Evolutionary conservation across 495 filamentous ascomycete genomes (phyloP), one percentile per base, ranked within the genome.

Genomic region (Neurospora sp.): DNA sequence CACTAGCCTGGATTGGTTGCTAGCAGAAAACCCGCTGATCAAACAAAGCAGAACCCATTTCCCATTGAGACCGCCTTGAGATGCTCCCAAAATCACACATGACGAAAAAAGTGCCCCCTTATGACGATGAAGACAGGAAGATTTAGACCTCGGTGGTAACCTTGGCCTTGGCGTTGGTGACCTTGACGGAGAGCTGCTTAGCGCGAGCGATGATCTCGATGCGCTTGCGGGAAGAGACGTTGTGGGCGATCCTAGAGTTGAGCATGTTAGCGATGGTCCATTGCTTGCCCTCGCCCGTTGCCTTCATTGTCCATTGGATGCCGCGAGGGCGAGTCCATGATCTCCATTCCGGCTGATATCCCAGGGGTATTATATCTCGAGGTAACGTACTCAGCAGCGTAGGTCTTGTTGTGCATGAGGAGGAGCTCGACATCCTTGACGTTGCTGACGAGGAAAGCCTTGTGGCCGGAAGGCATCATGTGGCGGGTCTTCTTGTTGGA

Each of bases 341-440:
- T 35, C 14, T 7, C 27, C 6, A 48, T 6, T 27, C 9, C 14
- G 46, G 16, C 27, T 75, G 69, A 70, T 18, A 44, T 22, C 10
- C 20, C 8, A 27, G 31, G 68, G 44, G 10, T 12, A 22, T 7
- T 31, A 9, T 8, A 9, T 9, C 16, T 66, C 27, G 12, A 22
- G 39, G 18, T 66, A 42, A 89, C 94, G 80, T 92, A 98, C 96
- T 98, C 96, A 81, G 96, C 96, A 83, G 96, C 96, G 86, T 90
- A 97, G 83, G 93, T 97, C 83, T 91, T 91, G 91, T 98, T 98
- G 91, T 99, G 96, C 96, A 99, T 99, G 74, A 99, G 89, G 78
- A 99, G 92, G 74, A 99, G 91, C 86, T 98, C 95, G 81, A 99
- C 91, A 81, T 98, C 96, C 81, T 89, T 86, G 84, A 90, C 82